Base-by-base conservation (phyloP, 2,329 filamentous ascomycete genomes). In the Colletotrichum sp. region DNA sequence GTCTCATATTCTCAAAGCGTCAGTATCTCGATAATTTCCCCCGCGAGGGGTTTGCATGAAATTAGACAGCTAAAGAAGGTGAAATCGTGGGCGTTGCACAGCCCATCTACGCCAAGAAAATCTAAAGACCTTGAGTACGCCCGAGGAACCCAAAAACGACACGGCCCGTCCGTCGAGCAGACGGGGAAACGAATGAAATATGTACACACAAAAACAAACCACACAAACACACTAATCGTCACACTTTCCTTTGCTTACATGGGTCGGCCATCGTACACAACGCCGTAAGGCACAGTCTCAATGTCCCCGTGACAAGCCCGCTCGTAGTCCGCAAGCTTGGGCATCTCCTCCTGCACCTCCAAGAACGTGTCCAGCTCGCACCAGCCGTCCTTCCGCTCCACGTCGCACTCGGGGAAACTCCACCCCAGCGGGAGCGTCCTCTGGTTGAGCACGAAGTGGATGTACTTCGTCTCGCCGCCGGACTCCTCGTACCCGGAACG, bases 371-470 rank as follows among this genome's bases (percentile, higher is more conserved):
- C 88, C 65, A 96, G 82, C 81, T 95, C 93, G 81, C 94, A 96
- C 94, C 94, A 96, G 1, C 94, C 94, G 82, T 96, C 94, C 59
- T 92, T 89, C 6, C 94, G 85, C 13, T 88, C 81, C 2, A 79
- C 84, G 52, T 90, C 93, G 79, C 94, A 96, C 74, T 92, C 90
- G 2, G 89, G 83, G 76, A 94, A 92, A 80, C 92, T 95, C 75
- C 83, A 83, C 8, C 93, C 92, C 1, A 96, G 85, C 2, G 94
- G 94, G 1, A 96, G 80, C 0, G 94, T 96, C 34, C 94, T 88
- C 84, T 95, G 93, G 82, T 95, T 95, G 60, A 95, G 87, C 4
- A 95, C 84, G 80, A 96, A 94, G 82, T 95, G 94, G 8, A 96
- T 87, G 82, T 96, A 96, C 69, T 86, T 91, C 1, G 93, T 95